Evolutionary conservation across 2,329 filamentous ascomycete genomes (phyloP).

Genomic region (Paecilomyces formosus): DNA sequence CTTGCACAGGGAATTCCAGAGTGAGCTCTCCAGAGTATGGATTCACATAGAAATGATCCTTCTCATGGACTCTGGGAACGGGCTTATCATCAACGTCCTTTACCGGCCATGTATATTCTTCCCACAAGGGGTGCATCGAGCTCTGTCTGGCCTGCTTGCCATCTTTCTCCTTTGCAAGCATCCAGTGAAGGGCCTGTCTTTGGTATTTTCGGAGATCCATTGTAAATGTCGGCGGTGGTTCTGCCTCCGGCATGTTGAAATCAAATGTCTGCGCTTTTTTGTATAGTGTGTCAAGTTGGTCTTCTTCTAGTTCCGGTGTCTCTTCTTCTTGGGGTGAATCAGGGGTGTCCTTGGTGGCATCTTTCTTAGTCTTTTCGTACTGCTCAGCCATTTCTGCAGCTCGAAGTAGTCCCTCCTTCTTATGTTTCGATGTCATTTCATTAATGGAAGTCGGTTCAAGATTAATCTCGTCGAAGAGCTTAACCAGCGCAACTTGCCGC

Average conservation of each 20-base stretch:
- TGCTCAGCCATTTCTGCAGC: conserved; percentile 86
- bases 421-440: conserved; percentile 65
- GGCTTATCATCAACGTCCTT: conserved; percentile 82
- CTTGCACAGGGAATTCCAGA: conserved; percentile 82
- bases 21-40: conserved; percentile 94
- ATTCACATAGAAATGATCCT: conserved; percentile 84
- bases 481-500: conserved; percentile 80
- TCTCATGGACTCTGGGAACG: conserved; percentile 56
- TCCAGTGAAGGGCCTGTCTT: conserved; percentile 92
- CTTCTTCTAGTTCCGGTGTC: conserved; percentile 84
- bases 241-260: conserved; percentile 79
- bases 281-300: conserved; percentile 89
- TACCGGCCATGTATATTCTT: conserved; percentile 83
- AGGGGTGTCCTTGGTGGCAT: conserved; percentile 30
- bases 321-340: conserved; percentile 64
- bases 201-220: conserved; percentile 87
- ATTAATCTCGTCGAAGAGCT: conserved; percentile 81
- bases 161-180: conserved; percentile 87
- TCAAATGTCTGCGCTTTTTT: conserved; percentile 96
- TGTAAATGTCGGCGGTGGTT: conserved; percentile 73
- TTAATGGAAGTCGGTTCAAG: conserved; percentile 70
- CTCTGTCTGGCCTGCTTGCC: conserved; percentile 61
- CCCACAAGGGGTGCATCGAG: conserved; percentile 97
- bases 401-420: conserved; percentile 73
- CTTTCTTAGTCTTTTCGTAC: conserved; percentile 54